Evolutionary conservation across 306 rosid species (phyloP), one percentile per base, ranked within the genome.

Genomic region (Betula pendula): DNA sequence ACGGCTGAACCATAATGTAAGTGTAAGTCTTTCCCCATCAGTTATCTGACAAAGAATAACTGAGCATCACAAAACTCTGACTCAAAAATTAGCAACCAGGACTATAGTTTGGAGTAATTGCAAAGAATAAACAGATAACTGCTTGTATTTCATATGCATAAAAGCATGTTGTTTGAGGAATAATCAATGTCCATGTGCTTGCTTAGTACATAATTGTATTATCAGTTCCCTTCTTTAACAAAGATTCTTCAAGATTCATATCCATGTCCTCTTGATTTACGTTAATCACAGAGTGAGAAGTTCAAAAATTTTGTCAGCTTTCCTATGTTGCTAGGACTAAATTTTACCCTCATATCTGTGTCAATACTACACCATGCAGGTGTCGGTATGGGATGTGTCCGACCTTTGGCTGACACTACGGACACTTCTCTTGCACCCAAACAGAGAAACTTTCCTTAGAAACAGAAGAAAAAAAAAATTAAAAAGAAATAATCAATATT

Each of bases 1-100:
- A 74, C 97, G 97, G 70, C 84, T 95, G 87, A 92, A 88, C 97
- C 99, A 95, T 77, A 95, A 77, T 71, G 99, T 85, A 74, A 95
- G 90, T 3, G 97, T 92, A 67, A 92, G 94, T 47, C 99, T 92
- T 88, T 95, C 99, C 42, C 99, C 99, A 71, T 78, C 86, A 65
- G 80, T 89, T 75, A 92, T 81, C 99, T 92, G 92, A 69, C 78
- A 77, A 77, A 84, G 50, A 71, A 72, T 53, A 79, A 76, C 47
- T 48, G 72, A 81, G 79, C 44, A 77, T 83, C 76, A 77, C 81
- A 71, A 81, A 60, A 58, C 65, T 50, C 67, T 43, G 77, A 50
- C 35, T 38, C 70, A 65, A n/a, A 38, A 38, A 16, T 35, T 65
- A 65, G 47, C 70, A 60, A 17, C 31, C 29, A 10, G 42, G 42